Base-by-base conservation (phyloP, 2,329 filamentous ascomycete genomes). In the Ophiostoma angusticollis region DNA sequence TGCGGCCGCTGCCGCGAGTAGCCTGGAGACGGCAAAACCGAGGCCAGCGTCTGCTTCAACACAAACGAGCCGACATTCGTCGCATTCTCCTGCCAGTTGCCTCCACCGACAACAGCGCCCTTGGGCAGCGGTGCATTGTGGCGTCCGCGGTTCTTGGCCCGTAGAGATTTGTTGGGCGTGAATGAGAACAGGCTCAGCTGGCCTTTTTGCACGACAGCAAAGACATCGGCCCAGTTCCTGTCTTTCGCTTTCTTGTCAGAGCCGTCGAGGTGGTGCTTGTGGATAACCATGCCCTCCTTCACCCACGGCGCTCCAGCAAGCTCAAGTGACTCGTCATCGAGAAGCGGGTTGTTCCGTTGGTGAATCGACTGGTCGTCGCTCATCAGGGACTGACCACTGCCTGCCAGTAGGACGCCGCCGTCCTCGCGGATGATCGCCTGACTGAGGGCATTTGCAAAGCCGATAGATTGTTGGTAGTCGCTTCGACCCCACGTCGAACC, bases 21-120 rank as follows among this genome's bases (percentile, higher is more conserved):
- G 9, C 91, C 91, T 0, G 91, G 89, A 1, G 86, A 73, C 8
- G 91, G 91, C 12, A 98, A 72, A 0, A 82, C 78, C 40, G 85
- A 94, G 9, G 91, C 91, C 47, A 96, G 82, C 1, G 87, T 93
- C 57, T 96, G 87, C 16, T 87, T 76, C 7, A 98, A 74, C 31
- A 82, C 78, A 58, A 95, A 96, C 16, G 80, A 81, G 50, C 84
- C 87, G 9, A 95, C 68, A 47, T 79, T 84, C 47, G 93, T 86
- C 5, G 91, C 91, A 54, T 93, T 96, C 49, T 95, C 87, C 58
- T 89, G 89, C 91, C 91, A 98, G 58, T 98, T 96, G 18, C 91
- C 91, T 44, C 91, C 91, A 48, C 91, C 91, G 2, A 96, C 91
- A 6, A 78, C 74, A 11, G 74, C 77, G 9, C 71, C 70, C 41